Conservation (phyloP, 306 rosid species). For the Rosa chinensis region DNA sequence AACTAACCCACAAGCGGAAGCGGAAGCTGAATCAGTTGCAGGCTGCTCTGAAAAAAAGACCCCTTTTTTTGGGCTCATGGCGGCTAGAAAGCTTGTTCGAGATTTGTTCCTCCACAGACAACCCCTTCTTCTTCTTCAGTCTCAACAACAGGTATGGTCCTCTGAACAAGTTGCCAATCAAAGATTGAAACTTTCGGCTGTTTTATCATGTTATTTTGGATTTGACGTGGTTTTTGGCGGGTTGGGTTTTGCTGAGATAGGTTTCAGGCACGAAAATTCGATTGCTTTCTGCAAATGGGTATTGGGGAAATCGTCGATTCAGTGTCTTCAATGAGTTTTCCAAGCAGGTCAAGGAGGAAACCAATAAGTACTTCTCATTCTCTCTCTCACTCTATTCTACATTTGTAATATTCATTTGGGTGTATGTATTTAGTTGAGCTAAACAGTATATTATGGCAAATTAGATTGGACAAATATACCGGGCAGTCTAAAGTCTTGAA, state of each 20-base stretch:
- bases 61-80: slow-evolving; percentile 24
- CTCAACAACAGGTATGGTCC: slow-evolving; percentile 46
- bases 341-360: slow-evolving; percentile 73
- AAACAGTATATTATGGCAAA: neutral
- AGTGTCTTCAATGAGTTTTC: slow-evolving; percentile 85
- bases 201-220: neutral
- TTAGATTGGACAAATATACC: neutral
- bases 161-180: neutral
- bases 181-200: neutral
- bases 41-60: too few species aligned
- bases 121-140: slow-evolving; percentile 45
- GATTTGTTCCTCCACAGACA: slow-evolving; percentile 56
- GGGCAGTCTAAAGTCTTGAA: neutral
- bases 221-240: neutral
- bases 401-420: neutral
- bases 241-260: slow-evolving; percentile 35
- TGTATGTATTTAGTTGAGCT: neutral
- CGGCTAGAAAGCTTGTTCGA: slow-evolving; percentile 68
- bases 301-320: slow-evolving; percentile 43
- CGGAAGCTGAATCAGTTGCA: too few species aligned
- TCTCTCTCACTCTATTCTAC: neutral
- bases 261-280: slow-evolving; percentile 40
- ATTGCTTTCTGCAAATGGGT: slow-evolving; percentile 42
- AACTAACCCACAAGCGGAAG: too few species aligned
- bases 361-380: slow-evolving; percentile 47